Percentiles rank a stretch among this genome's conserved stretches.
These are phyloP conservation scores for Hydrangea macrophylla DNA, from an alignment of 148 eudicot genomes.

Conservation along the genomic window DNA sequence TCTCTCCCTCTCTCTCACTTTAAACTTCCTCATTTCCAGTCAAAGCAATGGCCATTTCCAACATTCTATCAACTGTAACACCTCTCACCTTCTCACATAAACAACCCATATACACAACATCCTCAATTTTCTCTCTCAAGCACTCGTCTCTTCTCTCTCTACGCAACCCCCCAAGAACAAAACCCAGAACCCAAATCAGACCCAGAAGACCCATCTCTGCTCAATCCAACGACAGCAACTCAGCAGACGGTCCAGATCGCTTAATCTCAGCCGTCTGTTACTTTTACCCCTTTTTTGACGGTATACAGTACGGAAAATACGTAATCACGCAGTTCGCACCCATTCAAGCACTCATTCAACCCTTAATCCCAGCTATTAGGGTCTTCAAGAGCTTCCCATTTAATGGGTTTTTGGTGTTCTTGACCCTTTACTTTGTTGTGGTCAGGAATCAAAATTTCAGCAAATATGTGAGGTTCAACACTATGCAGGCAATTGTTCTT, in stretches of 20 bases:
- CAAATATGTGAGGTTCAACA: conserved; percentile 83
- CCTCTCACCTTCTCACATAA: conserved; percentile 21
- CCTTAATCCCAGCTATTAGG: conserved; percentile 70
- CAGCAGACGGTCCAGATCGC: conserved; percentile 69
- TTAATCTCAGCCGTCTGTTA: conserved; percentile 81
- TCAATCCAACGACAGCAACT: conserved; percentile 40
- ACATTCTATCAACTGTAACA: conserved; percentile 36
- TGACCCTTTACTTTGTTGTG: conserved; percentile 76
- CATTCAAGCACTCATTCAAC: conserved; percentile 63
- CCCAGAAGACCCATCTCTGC: conserved; percentile 21
- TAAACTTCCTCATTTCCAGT: neutral
- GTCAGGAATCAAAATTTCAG: conserved; percentile 85
- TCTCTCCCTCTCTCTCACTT: neutral
- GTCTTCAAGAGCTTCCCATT: conserved; percentile 85
- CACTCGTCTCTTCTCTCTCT: conserved; percentile 24
- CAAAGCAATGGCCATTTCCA: conserved; percentile 33
- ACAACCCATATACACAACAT: conserved; percentile 18
- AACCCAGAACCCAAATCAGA: conserved; percentile 11
- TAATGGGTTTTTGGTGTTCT: conserved; percentile 70
- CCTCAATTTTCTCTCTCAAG: conserved; percentile 17
- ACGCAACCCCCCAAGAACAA: neutral
- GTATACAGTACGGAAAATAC: conserved; percentile 79
- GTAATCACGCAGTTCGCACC: conserved; percentile 70
- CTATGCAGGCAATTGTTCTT: conserved; percentile 92
- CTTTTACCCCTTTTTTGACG: conserved; percentile 94